Evolutionary conservation across 257 asterid species (phyloP).

Genomic region (Gardenia jasminoides): DNA sequence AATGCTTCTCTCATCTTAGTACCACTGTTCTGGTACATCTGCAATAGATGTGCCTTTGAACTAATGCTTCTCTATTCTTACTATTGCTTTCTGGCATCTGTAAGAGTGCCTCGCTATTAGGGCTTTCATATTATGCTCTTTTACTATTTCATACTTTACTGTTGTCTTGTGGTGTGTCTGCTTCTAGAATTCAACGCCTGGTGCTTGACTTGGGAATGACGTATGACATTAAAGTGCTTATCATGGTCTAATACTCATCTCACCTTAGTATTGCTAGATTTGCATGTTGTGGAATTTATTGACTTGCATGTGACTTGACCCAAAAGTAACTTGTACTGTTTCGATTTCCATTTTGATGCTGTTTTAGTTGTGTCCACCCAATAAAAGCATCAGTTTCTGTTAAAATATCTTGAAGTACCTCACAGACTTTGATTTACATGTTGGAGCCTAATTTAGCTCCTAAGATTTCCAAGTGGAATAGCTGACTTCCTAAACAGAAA

Average conservation of each 20-base stretch:
- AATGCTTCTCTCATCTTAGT: constrained; percentile 5
- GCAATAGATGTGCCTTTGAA: too few relatives aligned
- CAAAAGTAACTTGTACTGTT: too few relatives aligned
- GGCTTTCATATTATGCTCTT: neutral
- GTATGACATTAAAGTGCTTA: too few relatives aligned
- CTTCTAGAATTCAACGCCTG: neutral
- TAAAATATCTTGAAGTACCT: neutral
- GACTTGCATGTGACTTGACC: neutral
- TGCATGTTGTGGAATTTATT: neutral
- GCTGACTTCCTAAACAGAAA: neutral
- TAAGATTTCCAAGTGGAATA: neutral
- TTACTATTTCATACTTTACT: neutral
- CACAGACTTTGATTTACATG: neutral
- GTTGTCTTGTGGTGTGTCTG: neutral
- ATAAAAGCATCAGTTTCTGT: neutral
- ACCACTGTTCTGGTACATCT: neutral
- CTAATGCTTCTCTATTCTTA: too few relatives aligned
- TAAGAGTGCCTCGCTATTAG: neutral
- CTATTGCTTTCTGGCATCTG: neutral
- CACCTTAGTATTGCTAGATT: neutral
- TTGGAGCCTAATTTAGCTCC: neutral
- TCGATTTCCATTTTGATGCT: neutral
- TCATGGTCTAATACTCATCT: too few relatives aligned
- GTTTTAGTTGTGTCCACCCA: neutral
- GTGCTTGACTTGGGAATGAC: too few relatives aligned